Evolutionary conservation across 495 filamentous ascomycete genomes (phyloP), one percentile per base, ranked within the genome.

Genomic region (Rostrohypoxylon terebratum): DNA sequence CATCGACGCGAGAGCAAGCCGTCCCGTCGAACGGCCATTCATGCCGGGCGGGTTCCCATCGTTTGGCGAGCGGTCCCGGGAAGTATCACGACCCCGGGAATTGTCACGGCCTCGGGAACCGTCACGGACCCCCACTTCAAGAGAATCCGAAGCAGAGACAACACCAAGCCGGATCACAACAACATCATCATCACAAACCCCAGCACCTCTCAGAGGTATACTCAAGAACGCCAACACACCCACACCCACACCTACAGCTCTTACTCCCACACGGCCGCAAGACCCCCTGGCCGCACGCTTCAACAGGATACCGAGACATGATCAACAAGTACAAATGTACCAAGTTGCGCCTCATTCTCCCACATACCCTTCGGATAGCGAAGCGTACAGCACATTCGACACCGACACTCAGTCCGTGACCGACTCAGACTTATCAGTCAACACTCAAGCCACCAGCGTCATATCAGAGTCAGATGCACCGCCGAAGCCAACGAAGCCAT

Each of bases 341-440:
- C 58, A 45, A 11, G 48, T 45, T 9, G 71, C 72, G 47, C 66
- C 68, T 36, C 74, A 60, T 3, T 78, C 76, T 34, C 76, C 76
- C 1, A 74, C 76, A 42, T 78, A 78, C 48, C 38, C 58, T 21
- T 78, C 76, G 6, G 76, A 78, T 38, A 75, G 68, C 28, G 73
- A 75, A 34, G 73, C 68, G 20, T 78, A 70, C 45, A 73, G 67
- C 23, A 45, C 42, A 5, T 72, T 61, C 61, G 74, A 76, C 14
- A 83, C 81, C 16, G 83, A 83, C 66, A 82, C 82, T 20, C 76
- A 81, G 47, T 83, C 83, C 1, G 79, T 28, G 6, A 28, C 79
- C 14, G 78, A 78, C 0, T 85, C 83, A 0, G 79, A 83, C 31
- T 75, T 84, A 28, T 85, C 83, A 14, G 68, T 80, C 53, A 85